A percentile compares a stretch with the other conserved stretches of the same genome.
phyloP scores from a whole-genome alignment of 2,329 filamentous ascomycete genomes.

The Falciphora oryzae region DNA sequence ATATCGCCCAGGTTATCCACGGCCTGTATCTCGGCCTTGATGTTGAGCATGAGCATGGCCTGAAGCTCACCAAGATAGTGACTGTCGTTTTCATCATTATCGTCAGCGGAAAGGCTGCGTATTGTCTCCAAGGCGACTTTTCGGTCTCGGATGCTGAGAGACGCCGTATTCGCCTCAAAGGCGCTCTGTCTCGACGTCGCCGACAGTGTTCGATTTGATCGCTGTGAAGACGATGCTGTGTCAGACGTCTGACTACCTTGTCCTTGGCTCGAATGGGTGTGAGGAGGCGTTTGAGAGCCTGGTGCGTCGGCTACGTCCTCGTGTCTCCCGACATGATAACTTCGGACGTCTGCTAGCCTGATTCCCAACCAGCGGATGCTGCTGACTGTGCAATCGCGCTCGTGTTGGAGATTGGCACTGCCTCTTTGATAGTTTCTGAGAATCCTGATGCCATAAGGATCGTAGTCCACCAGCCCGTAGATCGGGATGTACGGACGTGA shows the following conservation, averaged over 20 bases:
- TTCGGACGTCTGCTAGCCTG: slow-evolving; percentile 11
- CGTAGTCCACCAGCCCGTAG: slow-evolving; percentile 64
- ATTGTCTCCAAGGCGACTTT: slow-evolving; percentile 51
- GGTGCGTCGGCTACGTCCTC: not conserved
- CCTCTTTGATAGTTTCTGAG: slow-evolving; percentile 68
- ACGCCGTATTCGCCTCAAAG: slow-evolving; percentile 19
- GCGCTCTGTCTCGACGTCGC: not conserved
- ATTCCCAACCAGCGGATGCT: slow-evolving; percentile 61
- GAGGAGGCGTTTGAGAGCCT: not conserved
- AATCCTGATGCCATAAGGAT: slow-evolving; percentile 71
- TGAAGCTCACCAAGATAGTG: slow-evolving; percentile 54
- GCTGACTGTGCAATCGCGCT: slow-evolving; percentile 44
- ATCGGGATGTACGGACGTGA: slow-evolving; percentile 48
- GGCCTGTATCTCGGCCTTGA: slow-evolving; percentile 74
- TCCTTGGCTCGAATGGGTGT: not conserved
- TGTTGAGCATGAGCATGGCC: slow-evolving; percentile 64
- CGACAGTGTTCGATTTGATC: not conserved
- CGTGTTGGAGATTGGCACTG: slow-evolving; percentile 56
- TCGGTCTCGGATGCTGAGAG: slow-evolving; percentile 51
- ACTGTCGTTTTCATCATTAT: slow-evolving; percentile 26
- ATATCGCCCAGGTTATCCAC: slow-evolving; percentile 52
- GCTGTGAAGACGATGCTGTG: not conserved
- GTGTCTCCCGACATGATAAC: not conserved
- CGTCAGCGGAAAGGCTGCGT: slow-evolving; percentile 27
- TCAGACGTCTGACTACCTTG: not conserved